A percentile compares a stretch with the other conserved stretches of the same genome.
Evolutionary conservation across 768 basidiomycete species (phyloP).

Genomic region (Chiua virens): DNA sequence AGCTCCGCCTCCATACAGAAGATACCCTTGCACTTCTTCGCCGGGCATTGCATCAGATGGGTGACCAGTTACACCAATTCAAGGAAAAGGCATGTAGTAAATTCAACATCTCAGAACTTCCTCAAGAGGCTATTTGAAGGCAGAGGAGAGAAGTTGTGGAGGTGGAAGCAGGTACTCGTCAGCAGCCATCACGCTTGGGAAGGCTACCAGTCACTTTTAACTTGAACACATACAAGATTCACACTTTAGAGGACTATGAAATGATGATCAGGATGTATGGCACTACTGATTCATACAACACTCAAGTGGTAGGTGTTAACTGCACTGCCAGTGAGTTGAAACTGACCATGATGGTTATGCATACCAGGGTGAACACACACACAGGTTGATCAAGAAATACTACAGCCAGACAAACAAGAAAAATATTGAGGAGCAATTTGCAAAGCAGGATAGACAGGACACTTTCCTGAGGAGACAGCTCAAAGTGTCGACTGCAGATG

Average conservation of each 20-base stretch:
- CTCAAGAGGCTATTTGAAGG: not conserved
- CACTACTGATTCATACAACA: too few relatives aligned
- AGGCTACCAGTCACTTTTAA: not conserved
- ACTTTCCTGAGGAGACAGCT: slow-evolving; percentile 2
- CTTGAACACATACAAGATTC: not conserved
- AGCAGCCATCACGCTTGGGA: not conserved
- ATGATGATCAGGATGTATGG: not conserved
- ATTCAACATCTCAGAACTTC: not conserved
- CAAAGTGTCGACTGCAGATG: not conserved
- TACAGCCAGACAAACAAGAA: not conserved
- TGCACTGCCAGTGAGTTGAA: too few relatives aligned
- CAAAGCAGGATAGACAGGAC: not conserved
- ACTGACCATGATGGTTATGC: too few relatives aligned
- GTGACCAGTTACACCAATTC: not conserved
- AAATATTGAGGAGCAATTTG: not conserved
- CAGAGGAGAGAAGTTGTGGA: not conserved
- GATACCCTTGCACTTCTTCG: not conserved
- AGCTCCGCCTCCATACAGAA: not conserved
- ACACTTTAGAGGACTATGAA: not conserved
- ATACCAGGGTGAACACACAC: not conserved
- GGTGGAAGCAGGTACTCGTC: not conserved
- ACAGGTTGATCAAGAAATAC: not conserved
- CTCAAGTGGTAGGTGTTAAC: too few relatives aligned
- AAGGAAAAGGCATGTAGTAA: not conserved
- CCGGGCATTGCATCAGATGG: not conserved